phyloP scores from a whole-genome alignment of 441 rosid genomes.

The Adansonia gregorii region DNA sequence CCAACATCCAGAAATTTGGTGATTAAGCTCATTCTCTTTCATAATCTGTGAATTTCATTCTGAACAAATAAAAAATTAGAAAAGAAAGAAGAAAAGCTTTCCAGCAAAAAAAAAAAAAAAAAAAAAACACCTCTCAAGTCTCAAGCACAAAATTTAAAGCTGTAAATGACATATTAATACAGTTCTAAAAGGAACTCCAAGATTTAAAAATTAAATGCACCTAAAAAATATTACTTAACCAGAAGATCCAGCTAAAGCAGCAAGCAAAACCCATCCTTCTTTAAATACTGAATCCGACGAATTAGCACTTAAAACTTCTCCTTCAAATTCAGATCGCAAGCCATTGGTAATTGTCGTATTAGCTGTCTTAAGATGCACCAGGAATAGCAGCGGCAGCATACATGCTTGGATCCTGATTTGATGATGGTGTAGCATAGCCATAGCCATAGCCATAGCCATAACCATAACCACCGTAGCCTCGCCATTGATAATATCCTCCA shows the following conservation, averaged over 20 bases:
- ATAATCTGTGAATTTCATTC: background rate
- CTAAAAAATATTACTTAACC: constrained; percentile 44
- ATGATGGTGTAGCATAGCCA: constrained; percentile 46
- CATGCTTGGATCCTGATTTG: constrained; percentile 54
- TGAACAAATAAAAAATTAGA: background rate
- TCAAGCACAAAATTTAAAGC: constrained; percentile 27
- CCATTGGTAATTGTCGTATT: constrained; percentile 23
- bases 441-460: constrained; percentile 67
- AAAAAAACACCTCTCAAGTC: background rate
- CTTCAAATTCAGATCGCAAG: constrained; percentile 32
- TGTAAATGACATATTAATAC: constrained; percentile 33
- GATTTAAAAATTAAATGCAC: constrained; percentile 35
- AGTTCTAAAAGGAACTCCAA: constrained; percentile 31
- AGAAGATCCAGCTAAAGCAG: constrained; percentile 30
- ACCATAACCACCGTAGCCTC: constrained; percentile 53
- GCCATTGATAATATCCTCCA: constrained; percentile 68
- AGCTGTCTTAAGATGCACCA: constrained; percentile 47
- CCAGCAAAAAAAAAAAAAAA: constrained; percentile 8
- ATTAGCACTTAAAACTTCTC: constrained; percentile 15
- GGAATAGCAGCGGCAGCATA: constrained; percentile 53
- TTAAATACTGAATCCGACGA: constrained; percentile 28
- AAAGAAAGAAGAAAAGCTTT: background rate
- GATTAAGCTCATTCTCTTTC: background rate
- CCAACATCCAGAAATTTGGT: background rate
- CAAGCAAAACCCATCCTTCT: constrained; percentile 35